phyloP scores from a whole-genome alignment of 176 grass and related monocot species.

The Cenchrus americanus region DNA sequence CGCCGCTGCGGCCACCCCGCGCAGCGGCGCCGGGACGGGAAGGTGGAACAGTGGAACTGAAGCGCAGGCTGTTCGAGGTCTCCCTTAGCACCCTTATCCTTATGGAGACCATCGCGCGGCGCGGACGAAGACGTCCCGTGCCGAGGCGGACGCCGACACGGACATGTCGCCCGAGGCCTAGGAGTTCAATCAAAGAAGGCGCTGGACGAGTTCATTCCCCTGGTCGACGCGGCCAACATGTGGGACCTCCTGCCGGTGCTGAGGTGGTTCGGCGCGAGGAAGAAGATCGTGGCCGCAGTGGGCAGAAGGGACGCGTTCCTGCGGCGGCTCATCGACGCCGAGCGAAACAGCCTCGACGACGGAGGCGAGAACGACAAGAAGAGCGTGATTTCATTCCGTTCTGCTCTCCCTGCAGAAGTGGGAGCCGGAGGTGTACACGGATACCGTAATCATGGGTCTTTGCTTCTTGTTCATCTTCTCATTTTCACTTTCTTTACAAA shows the following conservation, averaged over 20 bases:
- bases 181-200: background rate
- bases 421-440: background rate
- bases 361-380: background rate
- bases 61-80: constrained; percentile 59
- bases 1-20: background rate
- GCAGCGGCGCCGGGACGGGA: background rate
- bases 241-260: background rate
- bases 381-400: background rate
- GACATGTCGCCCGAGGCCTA: background rate
- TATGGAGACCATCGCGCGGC: constrained; percentile 56
- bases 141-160: background rate
- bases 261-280: background rate
- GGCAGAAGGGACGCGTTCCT: background rate
- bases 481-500: background rate
- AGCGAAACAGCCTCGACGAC: background rate
- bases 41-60: constrained; percentile 69
- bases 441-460: background rate
- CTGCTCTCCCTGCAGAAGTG: background rate
- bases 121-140: constrained; percentile 31
- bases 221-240: background rate
- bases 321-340: background rate
- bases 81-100: constrained; percentile 56
- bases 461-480: background rate
- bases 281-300: background rate
- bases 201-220: background rate